Evolutionary conservation across 441 rosid species (phyloP).

Genomic region (Syzygium syzygioides): DNA sequence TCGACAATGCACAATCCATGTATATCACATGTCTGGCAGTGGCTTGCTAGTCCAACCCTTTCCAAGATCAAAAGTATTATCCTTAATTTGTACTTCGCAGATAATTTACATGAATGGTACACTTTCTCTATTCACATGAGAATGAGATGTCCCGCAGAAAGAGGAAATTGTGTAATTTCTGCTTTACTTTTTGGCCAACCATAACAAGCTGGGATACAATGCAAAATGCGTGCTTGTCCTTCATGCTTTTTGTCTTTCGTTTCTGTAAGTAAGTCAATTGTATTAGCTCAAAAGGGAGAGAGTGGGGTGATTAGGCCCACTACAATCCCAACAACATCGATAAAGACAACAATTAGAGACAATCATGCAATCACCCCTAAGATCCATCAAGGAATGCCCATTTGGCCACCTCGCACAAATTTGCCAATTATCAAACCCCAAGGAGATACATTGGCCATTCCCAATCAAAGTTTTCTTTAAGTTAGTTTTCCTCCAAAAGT

Average conservation of each 20-base stretch:
- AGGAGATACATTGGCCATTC: no score
- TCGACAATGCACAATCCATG: neutral
- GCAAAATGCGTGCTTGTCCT: neutral
- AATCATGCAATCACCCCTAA: neutral
- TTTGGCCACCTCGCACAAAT: no score
- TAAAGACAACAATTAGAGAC: neutral
- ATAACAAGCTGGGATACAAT: neutral
- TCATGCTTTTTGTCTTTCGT: neutral
- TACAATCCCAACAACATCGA: neutral
- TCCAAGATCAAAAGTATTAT: neutral
- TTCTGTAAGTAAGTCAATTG: neutral
- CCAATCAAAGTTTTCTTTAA: no score
- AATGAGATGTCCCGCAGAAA: no score
- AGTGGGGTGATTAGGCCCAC: neutral
- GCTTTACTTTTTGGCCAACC: neutral
- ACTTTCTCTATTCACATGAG: no score
- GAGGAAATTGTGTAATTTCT: neutral
- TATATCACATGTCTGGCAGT: neutral
- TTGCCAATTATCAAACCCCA: neutral
- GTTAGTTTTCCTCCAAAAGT: neutral
- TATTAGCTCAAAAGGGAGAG: neutral
- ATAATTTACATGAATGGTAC: no score
- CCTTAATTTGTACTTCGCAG: no score
- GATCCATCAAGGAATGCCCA: neutral
- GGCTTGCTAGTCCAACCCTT: neutral